Evolutionary conservation across 768 basidiomycete species (phyloP).

Genomic region (Megacollybia marginata): DNA sequence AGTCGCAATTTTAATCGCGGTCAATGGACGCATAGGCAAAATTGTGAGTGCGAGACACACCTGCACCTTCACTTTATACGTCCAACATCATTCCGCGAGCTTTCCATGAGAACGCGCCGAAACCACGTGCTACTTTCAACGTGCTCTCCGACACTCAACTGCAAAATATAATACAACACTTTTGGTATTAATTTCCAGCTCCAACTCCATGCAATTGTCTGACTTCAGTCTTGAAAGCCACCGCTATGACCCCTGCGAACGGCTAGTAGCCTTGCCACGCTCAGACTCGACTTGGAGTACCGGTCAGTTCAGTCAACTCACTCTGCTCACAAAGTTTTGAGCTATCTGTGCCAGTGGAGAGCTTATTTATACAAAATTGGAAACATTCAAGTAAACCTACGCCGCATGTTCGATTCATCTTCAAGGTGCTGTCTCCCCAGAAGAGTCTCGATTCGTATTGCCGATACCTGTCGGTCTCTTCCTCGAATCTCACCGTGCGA

Average conservation of each 20-base stretch:
- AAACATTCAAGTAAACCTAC: conserved; percentile 44
- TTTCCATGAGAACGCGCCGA: too few species aligned
- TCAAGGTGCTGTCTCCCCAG: conserved; percentile 42
- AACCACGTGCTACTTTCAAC: too few species aligned
- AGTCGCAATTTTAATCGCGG: not conserved
- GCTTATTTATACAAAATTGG: conserved; percentile 47
- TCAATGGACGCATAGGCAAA: not conserved
- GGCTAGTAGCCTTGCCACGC: conserved; percentile 32
- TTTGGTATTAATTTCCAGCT: too few species aligned
- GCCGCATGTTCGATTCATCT: conserved; percentile 42
- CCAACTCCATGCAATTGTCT: too few species aligned
- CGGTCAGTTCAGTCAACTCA: too few species aligned
- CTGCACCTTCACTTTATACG: too few species aligned
- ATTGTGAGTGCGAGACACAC: not conserved
- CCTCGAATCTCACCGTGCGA: not conserved
- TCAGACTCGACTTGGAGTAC: conserved; percentile 10
- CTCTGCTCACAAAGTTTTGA: too few species aligned
- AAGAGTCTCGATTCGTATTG: conserved; percentile 35
- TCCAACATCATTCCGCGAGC: not conserved
- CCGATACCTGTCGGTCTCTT: conserved; percentile 32
- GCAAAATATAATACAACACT: too few species aligned
- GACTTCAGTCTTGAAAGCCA: too few species aligned
- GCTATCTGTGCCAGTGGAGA: conserved; percentile 31
- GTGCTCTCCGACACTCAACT: too few species aligned
- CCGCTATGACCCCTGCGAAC: conserved; percentile 1